Evolutionary conservation across 768 basidiomycete genomes (phyloP).

Genomic region (Termitomyces sp.): DNA sequence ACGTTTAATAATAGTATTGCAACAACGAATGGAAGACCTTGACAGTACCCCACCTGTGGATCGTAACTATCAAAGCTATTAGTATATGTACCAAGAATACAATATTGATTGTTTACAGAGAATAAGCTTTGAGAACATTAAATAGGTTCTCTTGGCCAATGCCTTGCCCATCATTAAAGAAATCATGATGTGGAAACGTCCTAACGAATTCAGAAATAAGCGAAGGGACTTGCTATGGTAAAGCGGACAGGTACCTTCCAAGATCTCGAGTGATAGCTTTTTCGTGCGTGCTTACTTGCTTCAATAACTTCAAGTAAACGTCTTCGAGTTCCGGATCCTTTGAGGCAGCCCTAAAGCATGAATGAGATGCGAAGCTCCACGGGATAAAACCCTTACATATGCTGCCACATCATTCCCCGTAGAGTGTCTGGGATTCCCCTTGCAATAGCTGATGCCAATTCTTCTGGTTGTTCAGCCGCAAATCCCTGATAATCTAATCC

Average conservation of each 20-base stretch:
- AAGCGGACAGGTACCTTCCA: conserved; percentile 51
- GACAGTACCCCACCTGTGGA: conserved; percentile 94
- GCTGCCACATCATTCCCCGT: conserved; percentile 95
- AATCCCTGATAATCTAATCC: conserved; percentile 80
- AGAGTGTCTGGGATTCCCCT: conserved; percentile 84
- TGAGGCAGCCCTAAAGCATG: conserved; percentile 71
- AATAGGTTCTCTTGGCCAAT: conserved; percentile 97
- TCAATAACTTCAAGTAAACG: conserved; percentile 77
- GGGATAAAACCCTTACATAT: conserved; percentile 58
- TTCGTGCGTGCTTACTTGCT: conserved; percentile 84
- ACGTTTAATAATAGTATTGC: conserved; percentile 92
- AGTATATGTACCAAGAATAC: conserved; percentile 2
- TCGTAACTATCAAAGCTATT: conserved; percentile 56
- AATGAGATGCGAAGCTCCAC: conserved; percentile 9
- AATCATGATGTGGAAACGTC: conserved; percentile 96
- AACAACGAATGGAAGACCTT: conserved; percentile 95
- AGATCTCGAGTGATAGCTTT: conserved; percentile 94
- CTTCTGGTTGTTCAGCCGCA: conserved; percentile 73
- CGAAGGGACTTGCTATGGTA: not conserved
- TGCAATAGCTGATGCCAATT: conserved; percentile 87
- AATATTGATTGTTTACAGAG: conserved; percentile 52
- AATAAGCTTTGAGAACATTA: conserved; percentile 97
- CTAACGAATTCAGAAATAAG: conserved; percentile 29
- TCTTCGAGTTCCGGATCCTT: conserved; percentile 86
- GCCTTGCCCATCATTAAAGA: conserved; percentile 92